Evolutionary conservation across 2,329 filamentous ascomycete species (phyloP).

Genomic region (Talaromyces sp.): DNA sequence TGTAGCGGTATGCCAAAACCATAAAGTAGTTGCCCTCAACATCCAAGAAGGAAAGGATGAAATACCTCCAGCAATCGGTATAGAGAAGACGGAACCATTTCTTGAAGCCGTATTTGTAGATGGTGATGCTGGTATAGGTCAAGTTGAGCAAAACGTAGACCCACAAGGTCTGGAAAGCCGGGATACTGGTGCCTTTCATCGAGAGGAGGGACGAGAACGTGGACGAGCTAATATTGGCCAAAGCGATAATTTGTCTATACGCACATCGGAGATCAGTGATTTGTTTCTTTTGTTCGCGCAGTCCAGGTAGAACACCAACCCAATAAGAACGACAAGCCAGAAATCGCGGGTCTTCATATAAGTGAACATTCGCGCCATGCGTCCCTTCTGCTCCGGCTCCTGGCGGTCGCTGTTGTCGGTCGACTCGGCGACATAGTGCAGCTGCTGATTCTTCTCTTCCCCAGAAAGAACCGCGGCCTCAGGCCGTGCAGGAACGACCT

Average conservation of each 20-base stretch:
- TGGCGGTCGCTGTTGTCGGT: conserved; percentile 13
- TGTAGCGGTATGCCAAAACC: conserved; percentile 88
- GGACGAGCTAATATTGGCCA: conserved; percentile 90
- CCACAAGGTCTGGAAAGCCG: conserved; percentile 93
- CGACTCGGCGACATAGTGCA: conserved; percentile 8
- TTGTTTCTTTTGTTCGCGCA: not conserved
- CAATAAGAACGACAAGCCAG: conserved; percentile 17
- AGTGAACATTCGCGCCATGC: conserved; percentile 7
- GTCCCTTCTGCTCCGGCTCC: conserved; percentile 13
- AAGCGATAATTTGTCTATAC: conserved; percentile 70
- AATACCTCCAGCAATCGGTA: conserved; percentile 85
- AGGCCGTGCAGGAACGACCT: conserved; percentile 4
- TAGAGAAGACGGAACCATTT: conserved; percentile 64
- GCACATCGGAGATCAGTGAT: not conserved
- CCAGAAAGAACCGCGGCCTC: not conserved
- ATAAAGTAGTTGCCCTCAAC: conserved; percentile 98
- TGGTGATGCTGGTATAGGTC: conserved; percentile 76
- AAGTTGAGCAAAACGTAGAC: conserved; percentile 83
- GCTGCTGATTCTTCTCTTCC: conserved; percentile 16
- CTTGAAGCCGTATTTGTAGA: conserved; percentile 75
- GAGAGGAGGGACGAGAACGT: conserved; percentile 80
- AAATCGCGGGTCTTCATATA: conserved; percentile 21
- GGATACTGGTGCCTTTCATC: conserved; percentile 70
- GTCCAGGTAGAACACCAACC: not conserved
- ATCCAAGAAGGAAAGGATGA: conserved; percentile 89